Base-by-base conservation (phyloP, 345 rosid species). In the Ricinus communis region DNA sequence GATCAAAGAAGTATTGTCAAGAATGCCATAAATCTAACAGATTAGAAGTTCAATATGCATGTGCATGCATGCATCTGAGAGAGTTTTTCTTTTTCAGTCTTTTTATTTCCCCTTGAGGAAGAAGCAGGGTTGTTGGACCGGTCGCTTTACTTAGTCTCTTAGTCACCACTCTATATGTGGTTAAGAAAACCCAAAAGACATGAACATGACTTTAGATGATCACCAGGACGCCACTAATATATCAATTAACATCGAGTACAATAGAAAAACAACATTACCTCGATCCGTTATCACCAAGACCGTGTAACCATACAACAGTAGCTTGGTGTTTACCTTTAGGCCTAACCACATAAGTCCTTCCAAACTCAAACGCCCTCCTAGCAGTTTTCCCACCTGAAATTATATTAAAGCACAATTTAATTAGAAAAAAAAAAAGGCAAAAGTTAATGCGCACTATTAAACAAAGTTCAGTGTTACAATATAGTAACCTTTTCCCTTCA, bases 301-400 rank as follows among this genome's bases (percentile, higher is more conserved):
- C 98, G 80, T 94, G 98, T 40, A 91, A 88, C 98, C 98, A 94
- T 57, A 94, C 97, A 57, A 94, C 86, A 27, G 97, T 95, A 19
- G 97, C 99, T 77, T 88, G 96, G 75, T 95, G 99, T 79, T 89
- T 95, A 70, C 99, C 97, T 83, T 87, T 95, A 71, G 99, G 97
- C 83, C 85, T 85, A 74, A 95, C 97, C 77, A 91, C 97, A 77
- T 88, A 89, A 51, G 97, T 95, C 80, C 89, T 89, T 67, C 99
- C 99, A 81, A 92, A 95, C 33, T 77, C 73, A 49, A 73, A 30
- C 38, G 65, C 59, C 46, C 55, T 77, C 38, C 59, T 67, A 46
- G 71, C 72, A 51, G 76, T 52, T 58, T 51, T 66, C 22, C 72
- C 72, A 45, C 76, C 80, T 70, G 24, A 43, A 69, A 69, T 58